Conservation (phyloP, 2,329 filamentous ascomycete species). For the Aspergillus pseudotamarii region DNA sequence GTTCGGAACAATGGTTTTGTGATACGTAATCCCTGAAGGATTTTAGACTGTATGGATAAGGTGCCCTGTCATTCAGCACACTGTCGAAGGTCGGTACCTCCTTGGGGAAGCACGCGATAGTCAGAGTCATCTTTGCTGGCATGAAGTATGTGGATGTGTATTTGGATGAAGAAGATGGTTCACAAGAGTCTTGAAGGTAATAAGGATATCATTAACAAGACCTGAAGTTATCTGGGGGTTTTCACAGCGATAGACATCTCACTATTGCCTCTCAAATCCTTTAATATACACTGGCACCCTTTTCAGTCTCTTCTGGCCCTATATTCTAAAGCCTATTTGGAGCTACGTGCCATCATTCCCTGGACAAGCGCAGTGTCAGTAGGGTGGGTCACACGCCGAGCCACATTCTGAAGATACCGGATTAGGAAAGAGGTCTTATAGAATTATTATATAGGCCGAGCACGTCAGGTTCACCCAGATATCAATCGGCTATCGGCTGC, state of each 20-base stretch:
- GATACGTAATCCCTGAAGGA: neutral
- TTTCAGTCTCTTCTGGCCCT: neutral
- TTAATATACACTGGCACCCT: neutral
- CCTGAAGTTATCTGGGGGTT: neutral
- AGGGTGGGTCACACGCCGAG: neutral
- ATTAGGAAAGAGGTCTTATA: neutral
- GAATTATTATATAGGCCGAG: neutral
- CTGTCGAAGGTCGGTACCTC: neutral
- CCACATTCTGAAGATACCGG: neutral
- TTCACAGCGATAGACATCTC: neutral
- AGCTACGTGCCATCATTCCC: neutral
- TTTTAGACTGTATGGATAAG: neutral
- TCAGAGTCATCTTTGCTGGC: neutral
- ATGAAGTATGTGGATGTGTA: neutral
- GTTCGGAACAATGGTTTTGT: constrained; percentile 1
- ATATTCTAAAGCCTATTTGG: neutral
- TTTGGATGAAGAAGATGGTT: neutral
- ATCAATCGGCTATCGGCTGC: neutral
- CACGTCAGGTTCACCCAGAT: neutral
- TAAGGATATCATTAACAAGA: neutral
- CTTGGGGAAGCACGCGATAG: no score
- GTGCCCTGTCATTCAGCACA: neutral
- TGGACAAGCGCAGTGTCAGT: neutral
- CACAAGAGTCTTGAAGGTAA: neutral
- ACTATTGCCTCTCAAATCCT: no score